Evolutionary conservation across 2,329 filamentous ascomycete species (phyloP), one percentile per base, ranked within the genome.

Genomic region (Fusarium multiceps): DNA sequence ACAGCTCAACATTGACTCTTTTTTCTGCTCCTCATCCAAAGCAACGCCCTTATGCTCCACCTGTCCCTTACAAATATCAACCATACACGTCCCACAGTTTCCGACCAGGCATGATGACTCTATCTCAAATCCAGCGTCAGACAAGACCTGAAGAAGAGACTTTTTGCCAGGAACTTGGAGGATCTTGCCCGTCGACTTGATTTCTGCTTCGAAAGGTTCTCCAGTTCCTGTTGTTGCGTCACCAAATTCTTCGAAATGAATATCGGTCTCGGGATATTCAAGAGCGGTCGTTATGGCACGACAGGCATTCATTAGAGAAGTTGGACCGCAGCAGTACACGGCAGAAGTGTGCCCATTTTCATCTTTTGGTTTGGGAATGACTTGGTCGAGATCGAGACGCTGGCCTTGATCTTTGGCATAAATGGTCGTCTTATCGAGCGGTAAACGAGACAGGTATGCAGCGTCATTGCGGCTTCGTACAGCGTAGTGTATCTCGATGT

Each of bases 11-110:
- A 69, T 55, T 3, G 28, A 57, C 7, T 48, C 28, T 34, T 37
- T 58, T 45, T 70, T 69, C 51, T 70, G 66, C 18, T 70, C 66
- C 0, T 67, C 56, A 2, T 67, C 55, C 16, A 69, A 51, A 25
- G 66, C 66, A 9, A 69, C 50, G 2, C 66, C 66, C 11, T 68
- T 69, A 16, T 70, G 66, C 2, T 63, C 56, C 45, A 69, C 54
- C 2, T 69, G 51, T 21, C 66, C 66, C 37, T 67, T n/a, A 3
- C 49, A 42, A 40, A 50, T 40, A 8, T 69, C 61, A 11, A 69
- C 47, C 66, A 69, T 69, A 20, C 66, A 69, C 14, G 66, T 69
- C 3, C 66, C 66, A 3, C 66, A 69, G 20, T 69, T 69, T 13
- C 66, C 66, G 16, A 69, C 66, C 2, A 67, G 11, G 23, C 66